Evolutionary conservation across 352 stramenopile species (phyloP).

Genomic region (Pythium chondricola): DNA sequence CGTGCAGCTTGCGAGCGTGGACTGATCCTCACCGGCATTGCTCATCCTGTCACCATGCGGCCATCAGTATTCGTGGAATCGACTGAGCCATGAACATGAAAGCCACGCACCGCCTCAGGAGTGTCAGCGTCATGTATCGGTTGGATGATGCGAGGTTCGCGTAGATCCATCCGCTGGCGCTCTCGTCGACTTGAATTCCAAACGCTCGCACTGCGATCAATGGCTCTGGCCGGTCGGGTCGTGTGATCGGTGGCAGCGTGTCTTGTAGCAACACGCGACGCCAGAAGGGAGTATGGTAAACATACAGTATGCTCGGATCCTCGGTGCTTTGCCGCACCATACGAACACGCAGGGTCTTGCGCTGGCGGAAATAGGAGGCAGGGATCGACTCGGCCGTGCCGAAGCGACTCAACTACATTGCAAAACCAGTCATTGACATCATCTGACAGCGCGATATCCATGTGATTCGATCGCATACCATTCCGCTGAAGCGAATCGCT

Average conservation of each 20-base stretch:
- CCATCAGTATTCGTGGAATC: too few species aligned
- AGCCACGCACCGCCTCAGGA: slow-evolving; percentile 44
- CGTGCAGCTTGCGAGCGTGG: slow-evolving; percentile 40
- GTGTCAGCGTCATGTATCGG: slow-evolving; percentile 49
- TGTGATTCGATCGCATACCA: slow-evolving; percentile 32
- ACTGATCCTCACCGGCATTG: not conserved
- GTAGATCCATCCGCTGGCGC: slow-evolving; percentile 57
- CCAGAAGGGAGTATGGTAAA: slow-evolving; percentile 74
- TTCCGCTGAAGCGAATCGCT: slow-evolving; percentile 44
- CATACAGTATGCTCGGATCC: slow-evolving; percentile 73
- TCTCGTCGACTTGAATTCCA: slow-evolving; percentile 68
- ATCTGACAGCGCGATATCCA: too few species aligned
- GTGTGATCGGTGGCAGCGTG: slow-evolving; percentile 29
- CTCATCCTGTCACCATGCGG: too few species aligned
- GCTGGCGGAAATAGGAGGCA: slow-evolving; percentile 49
- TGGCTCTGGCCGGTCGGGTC: slow-evolving; percentile 8
- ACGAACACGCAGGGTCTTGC: slow-evolving; percentile 67
- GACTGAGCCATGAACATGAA: too few species aligned
- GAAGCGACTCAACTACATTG: slow-evolving; percentile 39
- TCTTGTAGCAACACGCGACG: slow-evolving; percentile 56
- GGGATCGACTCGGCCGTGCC: slow-evolving; percentile 56
- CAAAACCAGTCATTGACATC: too few species aligned
- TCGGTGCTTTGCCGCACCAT: slow-evolving; percentile 57
- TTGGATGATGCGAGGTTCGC: slow-evolving; percentile 61
- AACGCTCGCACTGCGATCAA: slow-evolving; percentile 63